A percentile compares a stretch with the other conserved stretches of the same genome.
These are phyloP conservation scores for Cyberlindnera petersonii DNA, from an alignment of 805 yeast genomes.

Conservation along the genomic window DNA sequence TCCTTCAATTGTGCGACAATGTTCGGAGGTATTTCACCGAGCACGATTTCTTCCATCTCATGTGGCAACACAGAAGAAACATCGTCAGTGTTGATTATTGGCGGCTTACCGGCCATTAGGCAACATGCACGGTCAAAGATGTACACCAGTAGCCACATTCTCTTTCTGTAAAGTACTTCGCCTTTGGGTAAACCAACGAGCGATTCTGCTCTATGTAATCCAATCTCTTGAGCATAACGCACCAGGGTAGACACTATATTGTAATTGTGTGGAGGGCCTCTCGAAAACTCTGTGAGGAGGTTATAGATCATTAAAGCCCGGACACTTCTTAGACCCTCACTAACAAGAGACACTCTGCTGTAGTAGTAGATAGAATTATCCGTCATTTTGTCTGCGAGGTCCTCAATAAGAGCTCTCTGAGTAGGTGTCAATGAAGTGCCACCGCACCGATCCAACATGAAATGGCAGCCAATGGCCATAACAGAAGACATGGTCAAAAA, in stretches of 20 bases:
- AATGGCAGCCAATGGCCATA: conserved; percentile 24
- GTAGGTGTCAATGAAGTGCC: neutral
- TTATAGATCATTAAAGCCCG: conserved; percentile 50
- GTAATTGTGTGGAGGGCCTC: conserved; percentile 40
- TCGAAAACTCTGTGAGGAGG: conserved; percentile 32
- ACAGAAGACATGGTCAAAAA: conserved; percentile 30
- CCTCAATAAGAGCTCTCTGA: conserved; percentile 10
- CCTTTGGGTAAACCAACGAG: conserved; percentile 33
- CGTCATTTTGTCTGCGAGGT: conserved; percentile 30
- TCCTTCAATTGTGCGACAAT: conserved; percentile 6
- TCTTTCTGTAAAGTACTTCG: conserved; percentile 37
- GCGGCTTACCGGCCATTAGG: conserved; percentile 46
- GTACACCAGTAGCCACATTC: conserved; percentile 49
- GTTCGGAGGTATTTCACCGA: conserved; percentile 2
- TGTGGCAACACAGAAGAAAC: conserved; percentile 19
- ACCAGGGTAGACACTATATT: conserved; percentile 43
- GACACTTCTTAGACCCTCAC: conserved; percentile 49
- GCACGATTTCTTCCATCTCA: conserved; percentile 11
- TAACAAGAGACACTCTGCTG: conserved; percentile 43
- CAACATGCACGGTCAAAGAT: conserved; percentile 42
- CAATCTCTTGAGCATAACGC: conserved; percentile 53
- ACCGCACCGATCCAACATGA: neutral
- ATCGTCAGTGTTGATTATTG: conserved; percentile 41
- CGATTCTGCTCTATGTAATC: conserved; percentile 49
- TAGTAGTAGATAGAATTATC: conserved; percentile 48